phyloP scores from a whole-genome alignment of 2,329 filamentous ascomycete genomes.

The Claviceps africana region DNA sequence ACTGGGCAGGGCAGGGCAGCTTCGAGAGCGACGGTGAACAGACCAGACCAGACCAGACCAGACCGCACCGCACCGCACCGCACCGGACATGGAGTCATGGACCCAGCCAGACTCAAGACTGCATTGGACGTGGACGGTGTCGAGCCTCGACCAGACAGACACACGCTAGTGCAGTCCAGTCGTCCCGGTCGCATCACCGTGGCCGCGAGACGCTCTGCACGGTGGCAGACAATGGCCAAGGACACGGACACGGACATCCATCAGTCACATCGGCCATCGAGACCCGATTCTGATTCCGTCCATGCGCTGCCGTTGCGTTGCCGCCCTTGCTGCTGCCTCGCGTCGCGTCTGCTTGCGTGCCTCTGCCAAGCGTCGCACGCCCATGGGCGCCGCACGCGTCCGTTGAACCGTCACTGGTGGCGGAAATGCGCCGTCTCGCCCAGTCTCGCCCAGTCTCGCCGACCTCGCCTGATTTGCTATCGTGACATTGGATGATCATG shows the following conservation, averaged over 20 bases:
- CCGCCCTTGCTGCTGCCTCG: neutral
- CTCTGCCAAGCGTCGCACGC: neutral
- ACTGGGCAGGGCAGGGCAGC: too few species aligned
- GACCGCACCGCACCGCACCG: too few species aligned
- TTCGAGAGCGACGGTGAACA: neutral
- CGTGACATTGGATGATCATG: neutral
- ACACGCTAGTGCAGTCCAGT: conserved; percentile 1
- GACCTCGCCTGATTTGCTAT: neutral
- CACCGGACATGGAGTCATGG: too few species aligned
- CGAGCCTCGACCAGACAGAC: neutral
- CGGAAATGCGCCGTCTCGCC: neutral
- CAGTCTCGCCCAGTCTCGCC: neutral
- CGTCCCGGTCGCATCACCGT: too few species aligned
- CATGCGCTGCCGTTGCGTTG: neutral
- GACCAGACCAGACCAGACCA: neutral
- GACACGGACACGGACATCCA: too few species aligned
- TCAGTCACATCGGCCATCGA: neutral
- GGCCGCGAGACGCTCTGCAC: neutral
- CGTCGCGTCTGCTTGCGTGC: neutral
- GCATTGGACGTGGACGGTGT: too few species aligned
- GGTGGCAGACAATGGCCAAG: neutral
- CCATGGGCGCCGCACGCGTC: neutral
- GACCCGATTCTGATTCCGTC: neutral
- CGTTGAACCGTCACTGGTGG: neutral
- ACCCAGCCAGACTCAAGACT: too few species aligned